Evolutionary conservation across 2,329 filamentous ascomycete species (phyloP).

Genomic region (Alternaria conjuncta): DNA sequence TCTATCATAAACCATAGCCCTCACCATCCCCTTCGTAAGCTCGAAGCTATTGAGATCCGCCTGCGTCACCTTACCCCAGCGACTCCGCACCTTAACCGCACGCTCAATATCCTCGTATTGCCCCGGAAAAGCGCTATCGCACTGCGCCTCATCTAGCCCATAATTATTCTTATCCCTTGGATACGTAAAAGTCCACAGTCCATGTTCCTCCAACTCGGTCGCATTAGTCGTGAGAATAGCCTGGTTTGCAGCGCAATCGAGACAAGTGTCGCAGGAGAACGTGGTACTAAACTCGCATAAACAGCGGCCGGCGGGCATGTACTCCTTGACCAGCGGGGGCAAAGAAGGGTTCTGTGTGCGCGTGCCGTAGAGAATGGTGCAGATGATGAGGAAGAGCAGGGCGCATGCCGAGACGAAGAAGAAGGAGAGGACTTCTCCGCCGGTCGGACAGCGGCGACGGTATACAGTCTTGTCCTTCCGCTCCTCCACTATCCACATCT

Average conservation of each 20-base stretch:
- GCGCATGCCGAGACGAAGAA: conserved; percentile 38
- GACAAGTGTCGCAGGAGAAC: conserved; percentile 40
- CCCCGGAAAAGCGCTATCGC: conserved; percentile 39
- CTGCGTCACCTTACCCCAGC: conserved; percentile 35
- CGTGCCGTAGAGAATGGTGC: conserved; percentile 43
- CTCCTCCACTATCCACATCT: conserved; percentile 32
- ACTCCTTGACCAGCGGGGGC: conserved; percentile 39
- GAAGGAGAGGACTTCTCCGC: conserved; percentile 33
- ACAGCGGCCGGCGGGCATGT: conserved; percentile 42
- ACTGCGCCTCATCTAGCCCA: conserved; percentile 39
- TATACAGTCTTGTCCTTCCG: conserved; percentile 37
- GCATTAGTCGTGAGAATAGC: conserved; percentile 21
- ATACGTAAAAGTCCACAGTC: conserved; percentile 39
- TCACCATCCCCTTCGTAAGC: conserved; percentile 43
- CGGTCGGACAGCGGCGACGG: conserved; percentile 34
- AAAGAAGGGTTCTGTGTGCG: conserved; percentile 37
- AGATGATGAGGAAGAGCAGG: conserved; percentile 40
- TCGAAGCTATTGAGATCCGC: conserved; percentile 36
- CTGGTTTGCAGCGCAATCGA: conserved; percentile 41
- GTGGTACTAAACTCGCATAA: conserved; percentile 42
- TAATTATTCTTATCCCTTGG: conserved; percentile 39
- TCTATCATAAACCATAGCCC: conserved; percentile 39
- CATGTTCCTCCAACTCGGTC: conserved; percentile 22
- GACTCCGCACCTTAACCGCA: conserved; percentile 30
- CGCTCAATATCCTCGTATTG: conserved; percentile 41